Conservation (phyloP, 2,329 filamentous ascomycete genomes). For the Aspergillus transmontanensis region DNA sequence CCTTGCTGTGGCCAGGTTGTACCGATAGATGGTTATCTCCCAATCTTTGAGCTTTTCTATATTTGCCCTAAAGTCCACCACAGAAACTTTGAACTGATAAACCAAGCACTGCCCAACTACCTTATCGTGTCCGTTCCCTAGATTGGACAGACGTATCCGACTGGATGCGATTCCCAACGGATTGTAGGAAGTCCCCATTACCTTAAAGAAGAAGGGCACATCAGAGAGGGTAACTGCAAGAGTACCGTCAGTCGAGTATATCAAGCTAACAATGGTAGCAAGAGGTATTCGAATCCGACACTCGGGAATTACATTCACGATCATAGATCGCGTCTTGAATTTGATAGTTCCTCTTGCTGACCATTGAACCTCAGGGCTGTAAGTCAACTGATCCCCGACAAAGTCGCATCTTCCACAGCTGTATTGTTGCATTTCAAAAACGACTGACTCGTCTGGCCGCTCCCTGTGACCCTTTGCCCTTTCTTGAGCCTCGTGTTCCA, state of each 20-base stretch:
- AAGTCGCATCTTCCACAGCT: neutral
- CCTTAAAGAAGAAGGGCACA: slow-evolving; percentile 53
- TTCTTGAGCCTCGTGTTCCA: slow-evolving; percentile 36
- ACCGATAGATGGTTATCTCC: slow-evolving; percentile 26
- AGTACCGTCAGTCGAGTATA: slow-evolving; percentile 41
- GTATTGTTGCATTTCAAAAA: slow-evolving; percentile 2
- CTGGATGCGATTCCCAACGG: neutral
- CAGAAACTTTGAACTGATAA: slow-evolving; percentile 45
- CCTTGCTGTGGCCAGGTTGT: neutral
- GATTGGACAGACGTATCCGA: slow-evolving; percentile 5
- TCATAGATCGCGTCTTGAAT: slow-evolving; percentile 49
- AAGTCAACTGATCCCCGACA: slow-evolving; percentile 43
- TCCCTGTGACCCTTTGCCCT: slow-evolving; percentile 16
- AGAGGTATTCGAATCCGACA: slow-evolving; percentile 54
- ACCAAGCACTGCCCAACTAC: slow-evolving; percentile 41
- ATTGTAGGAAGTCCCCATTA: neutral
- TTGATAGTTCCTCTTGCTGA: slow-evolving; percentile 24
- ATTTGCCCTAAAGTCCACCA: slow-evolving; percentile 26
- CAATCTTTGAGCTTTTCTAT: slow-evolving; percentile 28
- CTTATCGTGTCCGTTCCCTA: slow-evolving; percentile 9
- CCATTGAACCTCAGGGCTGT: slow-evolving; percentile 35
- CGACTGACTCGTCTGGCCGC: slow-evolving; percentile 15
- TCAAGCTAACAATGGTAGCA: slow-evolving; percentile 52
- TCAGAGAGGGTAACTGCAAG: slow-evolving; percentile 56
- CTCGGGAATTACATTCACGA: slow-evolving; percentile 36